These are phyloP conservation scores for Leccinum aurantiacum DNA, from an alignment of 768 basidiomycete genomes.

Conservation along the genomic window DNA sequence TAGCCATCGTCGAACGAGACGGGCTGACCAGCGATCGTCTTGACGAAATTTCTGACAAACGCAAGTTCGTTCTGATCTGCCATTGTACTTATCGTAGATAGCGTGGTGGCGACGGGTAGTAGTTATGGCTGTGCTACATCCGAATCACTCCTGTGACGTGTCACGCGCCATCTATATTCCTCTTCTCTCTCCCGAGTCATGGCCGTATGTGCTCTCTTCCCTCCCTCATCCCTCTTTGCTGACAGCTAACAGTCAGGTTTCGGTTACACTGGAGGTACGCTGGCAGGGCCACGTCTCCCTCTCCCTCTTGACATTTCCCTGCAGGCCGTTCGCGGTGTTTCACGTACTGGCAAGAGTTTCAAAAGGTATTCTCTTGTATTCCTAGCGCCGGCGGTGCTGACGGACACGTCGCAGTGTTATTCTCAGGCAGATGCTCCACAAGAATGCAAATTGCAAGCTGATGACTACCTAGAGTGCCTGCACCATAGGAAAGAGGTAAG, in stretches of 20 bases:
- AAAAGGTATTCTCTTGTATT: conserved; percentile 46
- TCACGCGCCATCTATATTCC: conserved; percentile 17
- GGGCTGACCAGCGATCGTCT: conserved; percentile 64
- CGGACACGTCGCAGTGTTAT: conserved; percentile 63
- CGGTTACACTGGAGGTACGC: conserved; percentile 59
- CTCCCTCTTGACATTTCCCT: conserved; percentile 6
- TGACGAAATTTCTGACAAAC: conserved; percentile 66
- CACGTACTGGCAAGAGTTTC: conserved; percentile 89
- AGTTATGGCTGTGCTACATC: conserved; percentile 21
- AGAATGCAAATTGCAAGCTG: conserved; percentile 68
- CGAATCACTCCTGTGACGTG: conserved; percentile 20
- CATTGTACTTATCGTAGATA: conserved; percentile 26
- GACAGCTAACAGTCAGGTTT: conserved; percentile 55
- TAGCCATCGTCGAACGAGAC: conserved; percentile 73
- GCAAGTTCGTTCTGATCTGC: conserved; percentile 59
- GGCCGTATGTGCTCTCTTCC: conserved; percentile 35
- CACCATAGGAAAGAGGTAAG: conserved; percentile 87
- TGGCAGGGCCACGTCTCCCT: not conserved
- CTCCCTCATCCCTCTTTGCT: conserved; percentile 4
- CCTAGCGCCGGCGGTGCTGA: conserved; percentile 7
- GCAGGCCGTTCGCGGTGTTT: conserved; percentile 85
- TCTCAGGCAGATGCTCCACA: conserved; percentile 71
- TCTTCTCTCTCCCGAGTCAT: conserved; percentile 23
- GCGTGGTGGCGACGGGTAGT: not conserved
- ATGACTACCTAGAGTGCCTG: conserved; percentile 91